Percentiles rank a stretch among this genome's conserved stretches.
Evolutionary conservation across 108 stramenopile genomes (phyloP).

Genomic region (Nannochloropsis oceanica): DNA sequence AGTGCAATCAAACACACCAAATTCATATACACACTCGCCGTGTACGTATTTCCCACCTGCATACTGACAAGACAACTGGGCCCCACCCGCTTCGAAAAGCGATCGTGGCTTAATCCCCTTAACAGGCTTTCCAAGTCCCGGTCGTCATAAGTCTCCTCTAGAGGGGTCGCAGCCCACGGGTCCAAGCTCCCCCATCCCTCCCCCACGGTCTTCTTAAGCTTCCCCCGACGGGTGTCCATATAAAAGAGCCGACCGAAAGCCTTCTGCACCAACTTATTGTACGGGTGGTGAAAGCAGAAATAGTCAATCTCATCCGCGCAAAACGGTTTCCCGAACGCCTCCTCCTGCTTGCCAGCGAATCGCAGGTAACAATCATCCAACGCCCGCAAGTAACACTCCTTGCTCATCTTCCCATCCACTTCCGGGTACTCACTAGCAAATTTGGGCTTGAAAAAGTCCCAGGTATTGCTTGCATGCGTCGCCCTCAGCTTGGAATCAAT

Average conservation of each 20-base stretch:
- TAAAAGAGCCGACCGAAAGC: conserved; percentile 67
- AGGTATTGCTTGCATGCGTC: conserved; percentile 73
- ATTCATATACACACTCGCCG: conserved; percentile 80
- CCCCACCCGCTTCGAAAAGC: conserved; percentile 43
- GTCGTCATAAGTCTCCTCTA: conserved; percentile 64
- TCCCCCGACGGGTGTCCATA: conserved; percentile 54
- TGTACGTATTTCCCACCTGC: conserved; percentile 90
- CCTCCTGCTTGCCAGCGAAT: conserved; percentile 51
- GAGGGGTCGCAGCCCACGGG: conserved; percentile 50
- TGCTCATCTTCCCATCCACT: conserved; percentile 81
- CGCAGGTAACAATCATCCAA: conserved; percentile 75
- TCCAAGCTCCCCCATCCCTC: background rate
- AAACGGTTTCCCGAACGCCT: conserved; percentile 1
- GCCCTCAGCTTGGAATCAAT: conserved; percentile 56
- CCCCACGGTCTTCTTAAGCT: background rate
- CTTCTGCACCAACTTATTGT: conserved; percentile 97
- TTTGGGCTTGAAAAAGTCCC: conserved; percentile 97
- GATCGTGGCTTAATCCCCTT: conserved; percentile 34
- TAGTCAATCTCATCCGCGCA: conserved; percentile 56
- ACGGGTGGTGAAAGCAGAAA: conserved; percentile 90
- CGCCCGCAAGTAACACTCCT: conserved; percentile 81
- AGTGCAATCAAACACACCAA: conserved; percentile 58
- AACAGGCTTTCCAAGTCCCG: conserved; percentile 7
- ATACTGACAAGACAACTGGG: conserved; percentile 23
- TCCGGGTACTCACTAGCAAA: conserved; percentile 78